Evolutionary conservation across 2,329 filamentous ascomycete genomes (phyloP), one percentile per base, ranked within the genome.

Genomic region (Fusarium redolens): DNA sequence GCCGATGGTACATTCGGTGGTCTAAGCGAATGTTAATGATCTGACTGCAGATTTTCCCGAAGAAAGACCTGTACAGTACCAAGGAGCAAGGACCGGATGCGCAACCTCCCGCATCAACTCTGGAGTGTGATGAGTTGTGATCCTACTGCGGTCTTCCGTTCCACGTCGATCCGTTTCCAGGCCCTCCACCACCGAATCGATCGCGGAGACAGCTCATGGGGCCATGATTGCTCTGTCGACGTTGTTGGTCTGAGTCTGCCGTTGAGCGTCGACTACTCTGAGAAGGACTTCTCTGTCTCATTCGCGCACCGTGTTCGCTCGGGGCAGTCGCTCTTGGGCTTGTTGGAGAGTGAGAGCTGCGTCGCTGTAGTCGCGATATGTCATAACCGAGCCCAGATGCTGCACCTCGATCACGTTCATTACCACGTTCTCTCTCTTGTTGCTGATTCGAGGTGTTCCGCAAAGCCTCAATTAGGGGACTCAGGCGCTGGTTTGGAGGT

Each of bases 151-250:
- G 77, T 48, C 75, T 73, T 61, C 75, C 76, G 25, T 80, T 78
- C 20, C 80, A 77, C 28, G 76, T 73, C 18, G 78, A 73, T 28
- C 79, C 77, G 40, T 75, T 73, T 10, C 70, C 69, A 14, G 76
- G 75, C 20, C 77, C 76, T 60, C 78, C 76, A 59, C 78, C 76
- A 10, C 79, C 71, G 35, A 86, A 84, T 41, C 80, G 81, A 44
- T 82, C 83, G 50, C 85, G 82, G 22, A 87, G 72, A 85, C 85
- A 86, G 65, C 80, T 78, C 2, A 86, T 71, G 33, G 84, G 81
- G 4, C 83, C 81, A 40, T 78, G 75, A 6, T 79, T 78, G n/a
- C 81, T 78, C 31, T 73, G 71, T 31, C 78, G 77, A 35, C 54
- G 25, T n/a, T 79, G 77, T 22, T 80, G 75, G 9, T 79, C 78